Evolutionary conservation across 2,329 filamentous ascomycete species (phyloP), one percentile per base, ranked within the genome.

Genomic region (Pleurostoma richardsiae): DNA sequence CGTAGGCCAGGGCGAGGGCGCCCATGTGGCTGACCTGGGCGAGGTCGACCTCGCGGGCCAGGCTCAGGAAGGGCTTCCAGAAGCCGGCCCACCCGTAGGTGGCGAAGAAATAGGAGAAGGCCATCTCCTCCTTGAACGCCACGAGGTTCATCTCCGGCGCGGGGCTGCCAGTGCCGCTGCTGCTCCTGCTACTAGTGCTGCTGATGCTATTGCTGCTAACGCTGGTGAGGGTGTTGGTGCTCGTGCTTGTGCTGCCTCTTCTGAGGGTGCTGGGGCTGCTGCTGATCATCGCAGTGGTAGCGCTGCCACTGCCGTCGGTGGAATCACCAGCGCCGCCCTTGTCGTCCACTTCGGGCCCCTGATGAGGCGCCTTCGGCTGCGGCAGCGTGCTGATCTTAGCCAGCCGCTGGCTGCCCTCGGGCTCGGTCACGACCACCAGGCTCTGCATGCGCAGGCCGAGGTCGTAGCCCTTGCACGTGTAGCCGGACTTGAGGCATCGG

Each of bases 1-100:
- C 50, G 28, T 53, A 48, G 4, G 50, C 47, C 47, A 59, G 44
- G 39, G 52, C 49, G n/a, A 47, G 44, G 29, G 49, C 43, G 28
- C 46, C 40, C 30, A 58, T 51, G 10, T 50, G 47, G 42, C 45
- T 42, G 10, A 52, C 54, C 30, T 57, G 45, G 8, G 52, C 42
- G 5, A 49, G 39, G 43, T 59, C 56, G 30, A 42, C 42, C 40
- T 51, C 49, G 11, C 42, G 10, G 4, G 49, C 49, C 11, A 51
- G 47, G 40, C 58, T 54, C 29, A 59, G 44, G 42, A 60, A 48
- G 7, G 58, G 51, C 40, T 57, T 60, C 51, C 57, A 56, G 52
- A 60, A 57, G 48, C 57, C 57, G 47, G 58, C 58, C 58, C 58
- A 60, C 36, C 56, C 54, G 30, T 59, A 59, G 7, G 58, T 51